Base-by-base conservation (phyloP, 2,329 filamentous ascomycete genomes). In the Colletotrichum simmondsii region DNA sequence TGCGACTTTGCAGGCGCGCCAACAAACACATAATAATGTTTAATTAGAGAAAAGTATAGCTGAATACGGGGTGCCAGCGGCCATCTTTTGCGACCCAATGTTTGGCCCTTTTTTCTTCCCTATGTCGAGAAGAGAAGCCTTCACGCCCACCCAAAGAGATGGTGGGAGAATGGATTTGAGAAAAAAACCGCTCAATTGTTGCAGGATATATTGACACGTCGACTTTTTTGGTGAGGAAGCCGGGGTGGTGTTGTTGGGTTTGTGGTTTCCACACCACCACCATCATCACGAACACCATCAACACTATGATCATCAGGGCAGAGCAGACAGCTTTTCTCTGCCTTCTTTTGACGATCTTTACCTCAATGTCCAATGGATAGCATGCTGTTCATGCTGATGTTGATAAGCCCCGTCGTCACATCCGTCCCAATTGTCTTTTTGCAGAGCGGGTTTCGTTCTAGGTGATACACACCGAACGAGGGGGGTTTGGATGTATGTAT, bases 381-480 rank as follows among this genome's bases (percentile, higher is more conserved):
- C 19, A 49, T 49, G 19, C 22, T n/a, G 7, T 49, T 11, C 16
- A 7, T 49, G 42, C 42, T 8, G 32, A 35, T 35, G 11, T 35
- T 12, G 42, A 49, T 49, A 49, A 49, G 37, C 42, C 30, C 30
- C 30, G 8, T 49, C 42, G 42, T 49, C 42, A 49, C 37, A 42
- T 1, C 42, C 42, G 42, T 49, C 42, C 42, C 42, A n/a, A 49
- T 4, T 10, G 19, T 49, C 7, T 49, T n/a, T n/a, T 49, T 10
- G 19, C 16, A n/a, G 42, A 49, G 42, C 37, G 28, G 30, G 5
- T 1, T 16, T 8, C 24, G 16, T 52, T 30, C 56, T 60, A 49
- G 24, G 16, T 54, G 62, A 71, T 30, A 69, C 66, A 69, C 66
- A 42, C 49, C 65, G 58, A 61, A 61, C 58, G 42, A 49, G 7